phyloP scores from a whole-genome alignment of 495 filamentous ascomycete species.

The Parmelia sp. region DNA sequence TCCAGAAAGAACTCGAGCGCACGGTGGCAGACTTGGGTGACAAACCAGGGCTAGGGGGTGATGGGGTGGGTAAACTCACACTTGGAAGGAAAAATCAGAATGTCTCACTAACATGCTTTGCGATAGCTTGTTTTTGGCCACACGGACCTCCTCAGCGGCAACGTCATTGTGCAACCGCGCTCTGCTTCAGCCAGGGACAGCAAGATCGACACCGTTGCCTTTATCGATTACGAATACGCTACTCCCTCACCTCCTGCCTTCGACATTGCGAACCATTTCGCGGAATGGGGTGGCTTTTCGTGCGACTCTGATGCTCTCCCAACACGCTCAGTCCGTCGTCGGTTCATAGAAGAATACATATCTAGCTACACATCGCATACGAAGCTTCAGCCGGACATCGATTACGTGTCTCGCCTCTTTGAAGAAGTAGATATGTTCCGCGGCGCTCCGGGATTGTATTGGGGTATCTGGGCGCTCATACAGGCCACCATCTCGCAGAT shows the following conservation, averaged over 20 bases:
- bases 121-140: constrained; percentile 81
- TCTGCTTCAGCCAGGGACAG: constrained; percentile 31
- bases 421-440: constrained; percentile 81
- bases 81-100: constrained; percentile 4
- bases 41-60: constrained; percentile 61
- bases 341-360: constrained; percentile 81
- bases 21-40: constrained; percentile 65
- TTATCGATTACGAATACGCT: constrained; percentile 98
- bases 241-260: constrained; percentile 94
- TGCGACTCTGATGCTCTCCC: constrained; percentile 85
- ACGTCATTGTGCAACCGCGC: constrained; percentile 78
- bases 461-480: constrained; percentile 94
- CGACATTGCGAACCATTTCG: constrained; percentile 98
- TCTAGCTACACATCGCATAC: constrained; percentile 42
- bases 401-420: constrained; percentile 44
- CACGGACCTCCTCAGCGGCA: constrained; percentile 89
- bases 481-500: constrained; percentile 93
- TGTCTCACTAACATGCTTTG: constrained; percentile 25
- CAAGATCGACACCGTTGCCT: constrained; percentile 54
- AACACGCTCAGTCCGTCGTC: constrained; percentile 65
- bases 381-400: constrained; percentile 2
- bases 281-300: constrained; percentile 95
- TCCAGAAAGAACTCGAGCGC: constrained; percentile 69
- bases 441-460: constrained; percentile 84
- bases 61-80: constrained; percentile 61